Conservation (phyloP, 2,329 filamentous ascomycete species). For the Sporothrix mexicana region DNA sequence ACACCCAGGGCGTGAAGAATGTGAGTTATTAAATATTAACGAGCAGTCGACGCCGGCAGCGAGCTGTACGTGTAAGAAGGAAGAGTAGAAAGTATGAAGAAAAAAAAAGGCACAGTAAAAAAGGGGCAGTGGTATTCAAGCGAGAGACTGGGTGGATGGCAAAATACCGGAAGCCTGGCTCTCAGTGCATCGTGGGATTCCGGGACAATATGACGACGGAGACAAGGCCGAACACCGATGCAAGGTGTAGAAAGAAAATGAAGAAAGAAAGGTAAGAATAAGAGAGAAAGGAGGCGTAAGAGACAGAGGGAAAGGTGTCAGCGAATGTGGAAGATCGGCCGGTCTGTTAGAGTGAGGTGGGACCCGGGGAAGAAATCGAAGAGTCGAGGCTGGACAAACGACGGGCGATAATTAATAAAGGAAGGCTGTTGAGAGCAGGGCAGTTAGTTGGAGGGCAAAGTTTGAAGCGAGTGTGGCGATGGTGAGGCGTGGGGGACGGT, state of each 20-base stretch:
- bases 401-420: conserved; percentile 25
- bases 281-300: conserved; percentile 1
- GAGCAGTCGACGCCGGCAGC: conserved; percentile 7
- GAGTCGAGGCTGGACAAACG: conserved; percentile 17
- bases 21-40: conserved; percentile 23
- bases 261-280: neutral
- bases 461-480: conserved; percentile 23
- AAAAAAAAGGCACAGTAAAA: neutral
- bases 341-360: neutral
- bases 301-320: conserved; percentile 15
- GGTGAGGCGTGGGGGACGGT: conserved; percentile 10
- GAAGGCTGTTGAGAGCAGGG: neutral
- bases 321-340: conserved; percentile 21
- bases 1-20: neutral
- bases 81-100: neutral
- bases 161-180: conserved; percentile 13
- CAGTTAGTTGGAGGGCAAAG: neutral
- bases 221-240: conserved; percentile 1
- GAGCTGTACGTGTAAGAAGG: neutral
- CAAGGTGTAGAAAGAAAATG: neutral
- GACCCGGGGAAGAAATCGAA: conserved; percentile 12
- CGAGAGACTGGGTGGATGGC: neutral
- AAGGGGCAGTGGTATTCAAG: neutral
- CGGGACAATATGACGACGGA: conserved; percentile 14
- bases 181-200: conserved; percentile 26